Evolutionary conservation across 2,329 filamentous ascomycete genomes (phyloP), one percentile per base, ranked within the genome.

Genomic region (Nemania sp.): DNA sequence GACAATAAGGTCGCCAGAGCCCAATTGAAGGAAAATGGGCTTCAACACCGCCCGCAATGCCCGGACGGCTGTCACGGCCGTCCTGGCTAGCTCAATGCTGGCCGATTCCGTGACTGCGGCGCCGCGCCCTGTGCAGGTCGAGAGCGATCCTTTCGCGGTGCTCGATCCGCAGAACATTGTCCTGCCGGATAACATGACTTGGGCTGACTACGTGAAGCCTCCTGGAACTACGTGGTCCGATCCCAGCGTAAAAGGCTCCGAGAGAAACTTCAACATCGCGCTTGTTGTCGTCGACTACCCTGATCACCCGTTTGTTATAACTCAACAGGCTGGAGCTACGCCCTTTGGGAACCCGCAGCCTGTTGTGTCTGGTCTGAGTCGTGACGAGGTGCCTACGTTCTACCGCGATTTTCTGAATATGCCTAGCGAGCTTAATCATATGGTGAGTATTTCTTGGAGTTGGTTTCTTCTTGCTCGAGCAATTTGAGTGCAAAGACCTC

Each of bases 251-350:
- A 82, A 79, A 64, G 85, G 85, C 7, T 80, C 81, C 1, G 77
- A 77, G 38, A 80, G 85, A 20, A 87, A 87, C 77, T 87, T 87
- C 79, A 86, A 87, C 69, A 87, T 87, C 65, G 85, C 85, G 5
- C 81, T 87, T 67, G 82, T 87, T 27, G 79, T 82, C 1, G 80
- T 87, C 38, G 85, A 87, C 74, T 87, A 86, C 70, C 75, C 81
- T 0, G 84, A 87, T 64, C 75, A 75, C 55, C 79, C 83, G 1
- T 87, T 87, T 72, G 81, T 82, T 26, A 80, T 87, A 62, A 86
- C 83, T 0, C 78, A 81, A 54, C 70, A 79, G 3, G 72, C 82
- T 5, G 79, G 81, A 29, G 84, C 84, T 4, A 85, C 83, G 41
- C 80, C 86, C 20, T 87, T 85, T 72, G 80, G 79, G 3, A 87